Base-by-base conservation (phyloP, 352 stramenopile species). In the Phytophthora pisi region DNA sequence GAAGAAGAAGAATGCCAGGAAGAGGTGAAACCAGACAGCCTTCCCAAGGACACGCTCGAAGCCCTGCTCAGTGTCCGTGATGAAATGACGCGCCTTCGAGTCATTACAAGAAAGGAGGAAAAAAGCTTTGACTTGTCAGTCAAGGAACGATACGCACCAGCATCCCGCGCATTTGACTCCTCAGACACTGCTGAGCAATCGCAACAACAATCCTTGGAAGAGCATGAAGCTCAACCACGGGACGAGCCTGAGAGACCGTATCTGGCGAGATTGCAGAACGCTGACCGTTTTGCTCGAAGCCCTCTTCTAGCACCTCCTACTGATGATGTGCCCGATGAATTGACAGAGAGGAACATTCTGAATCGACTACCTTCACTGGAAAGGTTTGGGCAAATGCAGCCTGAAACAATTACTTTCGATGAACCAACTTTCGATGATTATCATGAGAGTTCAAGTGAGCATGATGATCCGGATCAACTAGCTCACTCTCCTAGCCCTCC, bases 21-120 rank as follows among this genome's bases (percentile, higher is more conserved):
- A 3, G 42, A 59, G 38, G 5, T 8, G 23, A 64, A 63, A 9
- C 7, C 40, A 15, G 51, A 56, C 7, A 62, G 31, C 45, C 4
- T 36, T 0, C 38, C 20, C 8, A 68, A 63, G 51, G 76, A 78
- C 20, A 60, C 76, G 16, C 34, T 84, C 11, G 47, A 69, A 42
- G 56, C 42, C 38, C 51, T 80, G 51, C 36, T 73, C 10, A 59
- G 70, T 7, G 52, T 80, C 53, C 59, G 60, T n/a, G 30, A 70
- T 20, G 52, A 72, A 52, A 69, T 78, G 47, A 51, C 40, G 20
- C 57, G 64, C 24, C 71, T 82, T 66, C 71, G 68, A 31, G 61
- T 46, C 24, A 34, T 30, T 13, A 79, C 72, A 50, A 57, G 45
- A 61, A 56, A 36, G 6, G 59, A 57, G 0, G 57, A 74, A 16